Percentiles rank a stretch among this genome's conserved stretches.
phyloP scores from a whole-genome alignment of 306 rosid species.

The Macrotyloma uniflorum region DNA sequence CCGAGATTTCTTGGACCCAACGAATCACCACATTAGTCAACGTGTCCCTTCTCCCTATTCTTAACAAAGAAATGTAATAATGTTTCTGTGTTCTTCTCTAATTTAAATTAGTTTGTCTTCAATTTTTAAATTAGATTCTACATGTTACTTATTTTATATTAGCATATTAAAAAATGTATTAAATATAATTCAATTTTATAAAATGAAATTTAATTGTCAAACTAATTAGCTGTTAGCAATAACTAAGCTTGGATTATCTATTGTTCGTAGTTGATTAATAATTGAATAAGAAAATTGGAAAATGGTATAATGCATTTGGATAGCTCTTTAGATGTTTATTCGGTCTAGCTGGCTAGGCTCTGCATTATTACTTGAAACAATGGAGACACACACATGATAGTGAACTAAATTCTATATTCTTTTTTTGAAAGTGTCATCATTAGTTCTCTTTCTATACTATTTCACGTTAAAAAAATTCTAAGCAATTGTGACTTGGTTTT shows the following conservation, averaged over 20 bases:
- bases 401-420: not conserved
- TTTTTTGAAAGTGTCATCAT: constrained; percentile 14
- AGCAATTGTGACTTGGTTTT: constrained; percentile 14
- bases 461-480: not conserved
- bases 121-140: too few relatives aligned
- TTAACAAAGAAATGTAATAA: not conserved
- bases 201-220: too few relatives aligned
- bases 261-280: too few relatives aligned
- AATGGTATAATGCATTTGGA: not conserved
- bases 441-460: constrained; percentile 2
- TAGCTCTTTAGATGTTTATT: not conserved
- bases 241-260: too few relatives aligned
- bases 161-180: too few relatives aligned
- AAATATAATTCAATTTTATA: too few relatives aligned
- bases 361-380: constrained; percentile 32
- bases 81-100: too few relatives aligned
- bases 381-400: not conserved
- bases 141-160: too few relatives aligned
- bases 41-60: not conserved
- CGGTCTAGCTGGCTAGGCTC: constrained; percentile 24
- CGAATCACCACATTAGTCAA: constrained; percentile 31
- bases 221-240: too few relatives aligned
- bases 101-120: too few relatives aligned
- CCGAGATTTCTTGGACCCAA: constrained; percentile 19
- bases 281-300: not conserved